Conservation (phyloP, 441 rosid species). For the Populus trichocarpa region DNA sequence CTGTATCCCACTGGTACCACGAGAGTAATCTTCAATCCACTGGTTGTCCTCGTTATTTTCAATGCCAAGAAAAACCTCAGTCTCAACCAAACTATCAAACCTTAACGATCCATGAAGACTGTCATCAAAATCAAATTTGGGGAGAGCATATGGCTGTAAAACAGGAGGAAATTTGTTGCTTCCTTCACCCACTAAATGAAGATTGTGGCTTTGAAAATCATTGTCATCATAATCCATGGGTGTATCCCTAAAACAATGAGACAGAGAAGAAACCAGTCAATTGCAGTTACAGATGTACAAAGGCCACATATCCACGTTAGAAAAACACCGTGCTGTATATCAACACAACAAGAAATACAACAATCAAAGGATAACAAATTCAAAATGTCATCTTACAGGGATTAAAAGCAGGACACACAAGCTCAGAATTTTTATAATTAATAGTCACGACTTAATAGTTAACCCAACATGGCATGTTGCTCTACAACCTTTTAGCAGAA, state of each 20-base stretch:
- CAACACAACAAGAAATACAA: neutral
- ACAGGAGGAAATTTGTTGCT: slow-evolving; percentile 74
- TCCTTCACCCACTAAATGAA: slow-evolving; percentile 89
- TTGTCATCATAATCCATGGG: slow-evolving; percentile 99
- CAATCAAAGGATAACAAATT: neutral
- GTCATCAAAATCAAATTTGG: slow-evolving; percentile 96
- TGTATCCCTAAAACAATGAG: slow-evolving; percentile 50
- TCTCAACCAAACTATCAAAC: slow-evolving; percentile 83
- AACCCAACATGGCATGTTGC: neutral
- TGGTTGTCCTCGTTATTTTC: slow-evolving; percentile 79
- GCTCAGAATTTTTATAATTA: neutral
- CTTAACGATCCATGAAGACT: slow-evolving; percentile 71
- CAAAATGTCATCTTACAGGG: neutral
- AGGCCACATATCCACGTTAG: slow-evolving; percentile 10
- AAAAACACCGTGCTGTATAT: neutral
- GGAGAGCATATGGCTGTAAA: slow-evolving; percentile 72
- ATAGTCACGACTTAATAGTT: neutral
- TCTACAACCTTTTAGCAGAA: neutral
- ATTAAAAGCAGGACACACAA: neutral
- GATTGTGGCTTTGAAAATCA: slow-evolving; percentile 96
- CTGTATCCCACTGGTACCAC: slow-evolving; percentile 63
- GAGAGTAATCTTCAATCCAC: slow-evolving; percentile 96
- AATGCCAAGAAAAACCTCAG: slow-evolving; percentile 92
- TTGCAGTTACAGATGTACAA: slow-evolving; percentile 6
- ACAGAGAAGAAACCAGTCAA: slow-evolving; percentile 1